Percentiles rank a stretch among this genome's conserved stretches.
These are phyloP conservation scores for Haplographium delicatum DNA, from an alignment of 495 filamentous ascomycete genomes.

Conservation along the genomic window DNA sequence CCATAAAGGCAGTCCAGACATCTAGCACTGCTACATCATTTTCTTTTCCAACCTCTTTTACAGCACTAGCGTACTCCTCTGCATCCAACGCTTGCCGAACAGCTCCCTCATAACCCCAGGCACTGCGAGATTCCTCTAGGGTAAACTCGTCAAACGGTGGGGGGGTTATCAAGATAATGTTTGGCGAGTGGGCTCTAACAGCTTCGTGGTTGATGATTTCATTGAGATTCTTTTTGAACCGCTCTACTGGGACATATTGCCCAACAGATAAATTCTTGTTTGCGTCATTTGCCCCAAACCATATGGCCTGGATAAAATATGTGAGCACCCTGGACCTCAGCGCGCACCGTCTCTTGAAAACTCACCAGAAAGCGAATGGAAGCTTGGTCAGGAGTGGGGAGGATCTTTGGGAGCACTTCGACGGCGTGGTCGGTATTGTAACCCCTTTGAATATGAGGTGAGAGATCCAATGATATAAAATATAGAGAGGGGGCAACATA, in stretches of 20 bases:
- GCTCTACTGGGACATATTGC: conserved; percentile 56
- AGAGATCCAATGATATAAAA: neutral
- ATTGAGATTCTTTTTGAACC: conserved; percentile 54
- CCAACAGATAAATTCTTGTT: conserved; percentile 13
- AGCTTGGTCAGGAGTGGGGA: conserved; percentile 51
- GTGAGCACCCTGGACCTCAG: too few relatives aligned
- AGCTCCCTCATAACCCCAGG: conserved; percentile 27
- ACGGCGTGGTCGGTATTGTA: conserved; percentile 60
- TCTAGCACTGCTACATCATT: conserved; percentile 52
- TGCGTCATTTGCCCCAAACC: conserved; percentile 72
- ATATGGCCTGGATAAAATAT: conserved; percentile 40
- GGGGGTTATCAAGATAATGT: conserved; percentile 58
- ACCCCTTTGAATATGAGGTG: conserved; percentile 34
- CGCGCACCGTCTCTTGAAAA: neutral
- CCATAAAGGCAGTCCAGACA: conserved; percentile 59
- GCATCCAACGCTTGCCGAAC: conserved; percentile 48
- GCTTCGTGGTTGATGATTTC: conserved; percentile 50
- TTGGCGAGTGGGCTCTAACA: conserved; percentile 50
- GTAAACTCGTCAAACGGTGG: conserved; percentile 62
- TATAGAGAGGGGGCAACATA: neutral
- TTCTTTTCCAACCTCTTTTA: conserved; percentile 46
- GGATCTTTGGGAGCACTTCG: conserved; percentile 47
- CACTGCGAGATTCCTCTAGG: conserved; percentile 24
- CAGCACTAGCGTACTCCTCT: conserved; percentile 54
- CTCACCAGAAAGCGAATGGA: conserved; percentile 48